Base-by-base conservation (phyloP, 345 rosid species). In the Brassica nigra region DNA sequence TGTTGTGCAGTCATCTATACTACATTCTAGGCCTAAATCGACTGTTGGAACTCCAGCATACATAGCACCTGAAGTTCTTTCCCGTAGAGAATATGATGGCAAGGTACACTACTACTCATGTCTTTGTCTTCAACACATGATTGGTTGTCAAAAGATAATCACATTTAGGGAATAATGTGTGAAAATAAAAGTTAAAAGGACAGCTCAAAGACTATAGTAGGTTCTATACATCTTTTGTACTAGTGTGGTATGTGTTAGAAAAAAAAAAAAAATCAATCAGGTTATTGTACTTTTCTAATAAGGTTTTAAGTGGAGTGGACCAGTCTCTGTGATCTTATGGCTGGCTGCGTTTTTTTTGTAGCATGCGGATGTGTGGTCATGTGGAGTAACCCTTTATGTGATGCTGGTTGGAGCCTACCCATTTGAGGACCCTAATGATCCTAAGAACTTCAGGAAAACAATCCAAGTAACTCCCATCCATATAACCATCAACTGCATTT, bases 11-110 rank as follows among this genome's bases (percentile, higher is more conserved):
- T 92, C 97, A 37, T 89, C 97, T 67, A 76, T 92, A 49, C 83
- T 92, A 83, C 97, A 92, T 76, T 91, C 97, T 37, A 87, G 90
- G 82, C 97, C 97, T 79, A 91, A 92, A 82, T 92, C 97, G 15
- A 91, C 97, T 0, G 97, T 92, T 75, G 97, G 96, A 83, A 92
- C 97, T 78, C 97, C 94, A 1, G 97, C 97, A n/a, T 92, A 92
- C 74, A 90, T 92, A 59, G 97, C 95, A 72, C 97, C 95, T 0
- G 95, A 92, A 74, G 97, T 92, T 82, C 91, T 92, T 73, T 88
- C 92, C 42, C 88, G 94, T 31, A 83, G 85, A 80, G 96, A 91
- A 75, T 92, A 91, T 66, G 93, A 91, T 76, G 97, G 97, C 82
- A 92, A 89, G 91, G 97, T 90, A 80, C 59, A 27, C 62, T 31